Evolutionary conservation across 2,329 filamentous ascomycete species (phyloP).

Genomic region (Hansfordia pulvinata): DNA sequence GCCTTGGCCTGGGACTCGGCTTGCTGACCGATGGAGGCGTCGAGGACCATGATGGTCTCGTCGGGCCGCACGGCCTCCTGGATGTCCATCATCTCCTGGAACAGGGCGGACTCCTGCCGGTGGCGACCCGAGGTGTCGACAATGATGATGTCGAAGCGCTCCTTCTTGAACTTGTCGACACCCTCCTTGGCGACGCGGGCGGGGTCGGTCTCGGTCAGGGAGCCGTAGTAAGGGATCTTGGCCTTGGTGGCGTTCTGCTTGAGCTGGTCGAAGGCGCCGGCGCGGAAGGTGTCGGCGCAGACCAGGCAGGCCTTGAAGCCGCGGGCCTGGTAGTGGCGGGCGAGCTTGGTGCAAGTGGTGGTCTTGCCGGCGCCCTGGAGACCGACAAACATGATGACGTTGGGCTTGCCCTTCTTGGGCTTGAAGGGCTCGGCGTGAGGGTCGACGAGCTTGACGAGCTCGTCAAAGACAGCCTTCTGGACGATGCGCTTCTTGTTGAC

Average conservation of each 20-base stretch:
- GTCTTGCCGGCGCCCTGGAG: slow-evolving; percentile 96
- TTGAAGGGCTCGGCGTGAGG: slow-evolving; percentile 93
- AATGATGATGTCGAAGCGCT: slow-evolving; percentile 95
- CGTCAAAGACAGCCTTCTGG: slow-evolving; percentile 94
- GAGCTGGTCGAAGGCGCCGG: slow-evolving; percentile 93
- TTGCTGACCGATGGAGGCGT: slow-evolving; percentile 91
- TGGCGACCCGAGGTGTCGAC: slow-evolving; percentile 95
- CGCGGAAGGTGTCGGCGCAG: slow-evolving; percentile 96
- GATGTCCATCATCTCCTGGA: slow-evolving; percentile 96
- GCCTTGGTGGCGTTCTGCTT: slow-evolving; percentile 99
- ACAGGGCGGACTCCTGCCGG: slow-evolving; percentile 86
- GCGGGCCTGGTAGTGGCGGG: slow-evolving; percentile 83
- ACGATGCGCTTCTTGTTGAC: slow-evolving; percentile 98
- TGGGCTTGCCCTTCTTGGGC: slow-evolving; percentile 88
- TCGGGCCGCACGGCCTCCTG: slow-evolving; percentile 81
- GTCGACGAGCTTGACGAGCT: slow-evolving; percentile 89
- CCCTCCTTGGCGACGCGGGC: slow-evolving; percentile 88
- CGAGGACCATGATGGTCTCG: slow-evolving; percentile 96
- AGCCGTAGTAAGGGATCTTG: slow-evolving; percentile 97
- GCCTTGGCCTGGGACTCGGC: slow-evolving; percentile 89
- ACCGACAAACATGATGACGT: slow-evolving; percentile 99
- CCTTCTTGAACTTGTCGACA: slow-evolving; percentile 98
- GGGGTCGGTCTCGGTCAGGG: slow-evolving; percentile 89
- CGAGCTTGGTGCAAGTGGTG: slow-evolving; percentile 94
- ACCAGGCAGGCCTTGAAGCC: slow-evolving; percentile 90